Evolutionary conservation across 2,329 filamentous ascomycete genomes (phyloP).

Genomic region (Harringtonia aguacate): DNA sequence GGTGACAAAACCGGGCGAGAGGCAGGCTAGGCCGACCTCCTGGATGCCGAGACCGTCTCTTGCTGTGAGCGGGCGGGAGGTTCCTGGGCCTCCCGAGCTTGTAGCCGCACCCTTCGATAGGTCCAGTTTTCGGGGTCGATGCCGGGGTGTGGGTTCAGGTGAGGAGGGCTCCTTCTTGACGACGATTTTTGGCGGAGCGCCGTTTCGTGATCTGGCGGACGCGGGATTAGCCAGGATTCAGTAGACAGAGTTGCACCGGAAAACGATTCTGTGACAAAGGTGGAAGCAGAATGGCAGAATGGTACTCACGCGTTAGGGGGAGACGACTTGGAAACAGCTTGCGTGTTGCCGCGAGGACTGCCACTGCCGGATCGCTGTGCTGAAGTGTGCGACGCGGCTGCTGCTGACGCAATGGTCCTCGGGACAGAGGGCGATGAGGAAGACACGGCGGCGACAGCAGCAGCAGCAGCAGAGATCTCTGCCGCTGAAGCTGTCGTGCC

Average conservation of each 20-base stretch:
- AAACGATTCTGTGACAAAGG: conserved; percentile 10
- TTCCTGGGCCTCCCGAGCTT: conserved; percentile 41
- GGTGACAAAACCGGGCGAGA: conserved; percentile 92
- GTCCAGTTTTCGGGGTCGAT: conserved; percentile 67
- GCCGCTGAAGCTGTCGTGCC: conserved; percentile 16
- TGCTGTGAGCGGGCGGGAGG: conserved; percentile 66
- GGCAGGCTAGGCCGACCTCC: conserved; percentile 84
- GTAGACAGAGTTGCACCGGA: neutral
- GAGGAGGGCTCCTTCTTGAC: conserved; percentile 96
- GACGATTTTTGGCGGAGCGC: conserved; percentile 64
- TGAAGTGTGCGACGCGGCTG: conserved; percentile 28
- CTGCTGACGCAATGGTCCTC: conserved; percentile 24
- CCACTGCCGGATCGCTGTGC: conserved; percentile 40
- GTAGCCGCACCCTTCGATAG: conserved; percentile 53
- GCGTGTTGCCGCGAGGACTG: conserved; percentile 35
- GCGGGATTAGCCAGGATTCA: too few species aligned
- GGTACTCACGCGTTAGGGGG: conserved; percentile 48
- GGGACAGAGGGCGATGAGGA: conserved; percentile 34
- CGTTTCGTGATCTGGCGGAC: conserved; percentile 36
- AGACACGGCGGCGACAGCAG: conserved; percentile 21
- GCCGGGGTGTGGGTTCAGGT: conserved; percentile 65
- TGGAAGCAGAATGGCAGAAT: neutral
- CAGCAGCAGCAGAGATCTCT: conserved; percentile 30
- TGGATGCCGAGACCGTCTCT: conserved; percentile 75
- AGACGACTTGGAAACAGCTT: conserved; percentile 38